Base-by-base conservation (phyloP, 805 yeast species). In the Starmerella bombi region DNA sequence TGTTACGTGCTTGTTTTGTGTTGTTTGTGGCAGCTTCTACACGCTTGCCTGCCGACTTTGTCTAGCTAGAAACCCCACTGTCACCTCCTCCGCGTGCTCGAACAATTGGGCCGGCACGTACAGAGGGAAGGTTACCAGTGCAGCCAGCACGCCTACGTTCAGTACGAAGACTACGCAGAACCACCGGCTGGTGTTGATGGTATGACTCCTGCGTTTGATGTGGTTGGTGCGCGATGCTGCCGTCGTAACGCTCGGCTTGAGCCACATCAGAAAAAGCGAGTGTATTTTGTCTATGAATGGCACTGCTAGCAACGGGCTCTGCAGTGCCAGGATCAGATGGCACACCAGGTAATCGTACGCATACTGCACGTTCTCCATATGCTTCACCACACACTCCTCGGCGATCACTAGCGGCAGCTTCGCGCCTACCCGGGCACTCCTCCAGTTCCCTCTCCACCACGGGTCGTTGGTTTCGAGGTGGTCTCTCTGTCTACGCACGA, bases 231-330 rank as follows among this genome's bases (percentile, higher is more conserved):
- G 67, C 85, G 77, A 54, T 78, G 79, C 64, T 77, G 82, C 63
- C 81, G 73, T 44, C 82, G 70, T 49, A 5, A 36, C 32, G 16
- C 44, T 18, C 9, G 95, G 96, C 60, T 79, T 79, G 64, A 86
- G 74, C 97, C 97, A 86, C 73, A 86, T 80, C 62, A 86, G 69
- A 86, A 85, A 80, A 53, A 82, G 72, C 25, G 94, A 80, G 61
- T 86, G 97, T 81, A 85, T 77, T 66, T 77, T 77, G 65, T 86
- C 95, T 57, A 84, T 65, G 55, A 72, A 70, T 55, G 97, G 97
- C 51, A 84, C 64, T 41, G 71, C 66, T 48, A 86, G 64, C 31
- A 85, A 57, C 55, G 96, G 96, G 58, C 79, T 70, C 64, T 85
- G 95, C 50, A 73, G 65, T 65, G 81, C 77, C 55, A 85, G 68